phyloP scores from a whole-genome alignment of 495 filamentous ascomycete genomes.

The Lindgomyces ingoldianus region DNA sequence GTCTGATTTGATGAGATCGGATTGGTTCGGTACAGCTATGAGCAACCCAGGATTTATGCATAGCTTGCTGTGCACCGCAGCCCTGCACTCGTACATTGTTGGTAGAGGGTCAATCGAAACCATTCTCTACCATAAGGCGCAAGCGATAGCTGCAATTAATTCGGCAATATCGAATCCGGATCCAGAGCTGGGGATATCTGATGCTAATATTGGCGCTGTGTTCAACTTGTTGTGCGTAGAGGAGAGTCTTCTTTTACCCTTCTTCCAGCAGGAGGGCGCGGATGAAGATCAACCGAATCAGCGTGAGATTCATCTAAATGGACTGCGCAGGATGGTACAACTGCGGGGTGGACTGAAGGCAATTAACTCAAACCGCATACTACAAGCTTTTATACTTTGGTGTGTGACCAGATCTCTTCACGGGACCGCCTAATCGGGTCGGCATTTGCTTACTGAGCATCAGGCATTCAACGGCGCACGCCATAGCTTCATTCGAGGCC shows the following conservation, averaged over 20 bases:
- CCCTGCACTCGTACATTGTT: conserved; percentile 37
- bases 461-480: conserved; percentile 38
- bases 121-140: conserved; percentile 37
- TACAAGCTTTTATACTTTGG: conserved; percentile 43
- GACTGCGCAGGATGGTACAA: conserved; percentile 39
- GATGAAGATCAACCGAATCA: conserved; percentile 29
- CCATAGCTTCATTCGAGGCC: conserved; percentile 36
- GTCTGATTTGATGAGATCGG: conserved; percentile 37
- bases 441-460: conserved; percentile 38
- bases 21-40: conserved; percentile 40
- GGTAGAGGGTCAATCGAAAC: conserved; percentile 35
- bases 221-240: conserved; percentile 40
- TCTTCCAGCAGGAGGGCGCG: conserved; percentile 14
- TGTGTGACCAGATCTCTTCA: conserved; percentile 26
- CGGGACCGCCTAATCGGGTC: conserved; percentile 20
- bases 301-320: conserved; percentile 38
- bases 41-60: conserved; percentile 39
- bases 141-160: conserved; percentile 40
- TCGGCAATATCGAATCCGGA: conserved; percentile 33
- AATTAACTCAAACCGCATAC: conserved; percentile 37
- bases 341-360: conserved; percentile 38
- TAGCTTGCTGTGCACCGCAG: conserved; percentile 38
- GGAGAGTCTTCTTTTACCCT: conserved; percentile 36
- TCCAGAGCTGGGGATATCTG: conserved; percentile 27
- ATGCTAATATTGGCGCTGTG: conserved; percentile 42